Percentiles rank a stretch among this genome's conserved stretches.
Conservation (phyloP, 148 eudicot species). For the Bassia scoparia region DNA sequence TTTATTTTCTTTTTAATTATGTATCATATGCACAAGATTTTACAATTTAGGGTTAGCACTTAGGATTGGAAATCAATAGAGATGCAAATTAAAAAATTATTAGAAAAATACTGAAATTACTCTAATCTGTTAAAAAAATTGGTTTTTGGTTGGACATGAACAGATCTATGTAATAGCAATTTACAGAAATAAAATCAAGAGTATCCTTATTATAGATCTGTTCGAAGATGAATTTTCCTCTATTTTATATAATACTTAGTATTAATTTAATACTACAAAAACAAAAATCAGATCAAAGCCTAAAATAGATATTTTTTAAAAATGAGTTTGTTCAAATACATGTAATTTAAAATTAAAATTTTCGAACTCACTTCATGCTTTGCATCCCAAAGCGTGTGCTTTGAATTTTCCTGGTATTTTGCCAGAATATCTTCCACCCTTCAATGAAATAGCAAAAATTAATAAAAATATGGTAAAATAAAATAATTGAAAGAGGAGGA, state of each 20-base stretch:
- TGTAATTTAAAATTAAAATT: background rate
- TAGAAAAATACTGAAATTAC: no score
- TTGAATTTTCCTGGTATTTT: slow-evolving; percentile 53
- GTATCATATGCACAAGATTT: no score
- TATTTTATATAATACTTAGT: slow-evolving; percentile 33
- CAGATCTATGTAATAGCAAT: background rate
- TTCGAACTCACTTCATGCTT: slow-evolving; percentile 66
- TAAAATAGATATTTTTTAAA: background rate
- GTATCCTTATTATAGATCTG: slow-evolving; percentile 54
- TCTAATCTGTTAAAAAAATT: no score
- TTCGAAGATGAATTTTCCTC: slow-evolving; percentile 35
- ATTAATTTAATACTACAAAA: background rate
- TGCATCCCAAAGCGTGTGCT: slow-evolving; percentile 81
- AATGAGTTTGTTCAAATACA: background rate
- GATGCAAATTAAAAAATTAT: no score
- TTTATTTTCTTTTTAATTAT: no score
- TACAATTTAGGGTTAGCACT: no score
- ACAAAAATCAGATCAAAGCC: background rate
- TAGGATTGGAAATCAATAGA: no score
- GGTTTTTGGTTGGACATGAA: background rate
- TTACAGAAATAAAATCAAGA: slow-evolving; percentile 1
- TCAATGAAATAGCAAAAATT: background rate
- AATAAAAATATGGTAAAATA: background rate
- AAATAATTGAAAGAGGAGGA: background rate
- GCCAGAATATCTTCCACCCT: slow-evolving; percentile 72